A percentile compares a stretch with the other conserved stretches of the same genome.
Evolutionary conservation across 2,329 filamentous ascomycete genomes (phyloP).

Genomic region (Hymenoscyphus albidus): DNA sequence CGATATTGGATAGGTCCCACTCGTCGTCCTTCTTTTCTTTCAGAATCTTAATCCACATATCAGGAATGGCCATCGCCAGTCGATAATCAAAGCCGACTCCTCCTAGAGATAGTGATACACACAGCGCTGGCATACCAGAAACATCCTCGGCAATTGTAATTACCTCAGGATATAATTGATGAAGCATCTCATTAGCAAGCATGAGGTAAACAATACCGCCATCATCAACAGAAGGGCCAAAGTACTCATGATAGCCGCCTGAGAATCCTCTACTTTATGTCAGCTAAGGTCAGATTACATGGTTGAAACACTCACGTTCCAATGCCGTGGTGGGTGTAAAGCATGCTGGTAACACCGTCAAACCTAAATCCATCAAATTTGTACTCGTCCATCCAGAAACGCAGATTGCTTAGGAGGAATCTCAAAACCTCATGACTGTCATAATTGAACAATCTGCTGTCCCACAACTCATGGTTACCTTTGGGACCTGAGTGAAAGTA

Average conservation of each 20-base stretch:
- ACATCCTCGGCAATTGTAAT: constrained; percentile 97
- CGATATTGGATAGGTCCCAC: constrained; percentile 85
- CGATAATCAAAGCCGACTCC: constrained; percentile 97
- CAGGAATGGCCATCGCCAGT: constrained; percentile 94
- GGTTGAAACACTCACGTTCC: constrained; percentile 66
- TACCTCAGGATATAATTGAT: constrained; percentile 77
- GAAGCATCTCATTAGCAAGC: constrained; percentile 93
- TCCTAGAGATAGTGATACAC: constrained; percentile 77
- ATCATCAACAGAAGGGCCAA: constrained; percentile 82
- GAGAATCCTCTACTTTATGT: constrained; percentile 71
- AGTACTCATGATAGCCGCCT: constrained; percentile 97
- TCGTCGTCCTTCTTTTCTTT: constrained; percentile 84
- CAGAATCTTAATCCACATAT: constrained; percentile 98
- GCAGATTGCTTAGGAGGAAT: constrained; percentile 91
- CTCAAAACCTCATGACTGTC: constrained; percentile 88
- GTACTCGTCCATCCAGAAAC: constrained; percentile 99
- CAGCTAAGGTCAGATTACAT: constrained; percentile 10
- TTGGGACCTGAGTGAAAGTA: constrained; percentile 90
- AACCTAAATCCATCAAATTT: constrained; percentile 96
- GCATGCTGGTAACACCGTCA: constrained; percentile 97
- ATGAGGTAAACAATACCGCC: constrained; percentile 94
- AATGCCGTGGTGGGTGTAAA: constrained; percentile 93
- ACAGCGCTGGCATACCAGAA: constrained; percentile 97
- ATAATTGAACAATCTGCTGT: constrained; percentile 96
- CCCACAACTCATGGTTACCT: constrained; percentile 90